Evolutionary conservation across 2,329 filamentous ascomycete genomes (phyloP), one percentile per base, ranked within the genome.

Genomic region (Paraphaeosphaeria sporulosa): DNA sequence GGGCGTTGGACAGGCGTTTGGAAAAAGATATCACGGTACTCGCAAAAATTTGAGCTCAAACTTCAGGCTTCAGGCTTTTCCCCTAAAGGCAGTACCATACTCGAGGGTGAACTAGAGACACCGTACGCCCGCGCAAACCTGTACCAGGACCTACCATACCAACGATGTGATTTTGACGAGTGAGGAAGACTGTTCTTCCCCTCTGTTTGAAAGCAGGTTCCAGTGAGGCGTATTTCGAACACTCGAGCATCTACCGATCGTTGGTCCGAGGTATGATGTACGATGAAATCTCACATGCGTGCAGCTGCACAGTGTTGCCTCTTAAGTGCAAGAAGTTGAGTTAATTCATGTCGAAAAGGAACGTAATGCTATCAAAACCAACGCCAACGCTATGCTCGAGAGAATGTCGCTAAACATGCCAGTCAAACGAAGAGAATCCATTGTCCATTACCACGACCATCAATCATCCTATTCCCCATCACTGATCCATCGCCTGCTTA

Each of bases 401-500:
- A 36, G 47, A 50, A 50, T 21, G 47, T 50, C 47, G 47, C 17
- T 30, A 23, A 50, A 38, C 9, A 38, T 25, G 32, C 32, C 25
- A 27, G 25, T 27, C 25, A 27, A 27, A 27, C 25, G 3, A 27
- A 3, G 25, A 27, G 6, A 27, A 3, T 6, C 25, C 25, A 6
- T 6, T 4, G 6, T 27, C 25, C 25, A 3, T 27, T 3, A 27
- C 25, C 25, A 27, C 25, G 25, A 27, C 25, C 25, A 27, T 3
- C 15, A 49, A 19, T 10, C 27, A 36, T 17, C 27, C 30, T n/a
- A 21, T 23, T 36, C 27, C 30, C 30, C 27, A 25, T 3, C 30
- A 23, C n/a, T 30, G 9, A 7, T n/a, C 23, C 6, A 46, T 17
- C 13, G n/a, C 12, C 38, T 57, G 15, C 50, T 66, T 62, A 71